Conservation (phyloP, 768 basidiomycete species). For the Auricularia auricula-judae region DNA sequence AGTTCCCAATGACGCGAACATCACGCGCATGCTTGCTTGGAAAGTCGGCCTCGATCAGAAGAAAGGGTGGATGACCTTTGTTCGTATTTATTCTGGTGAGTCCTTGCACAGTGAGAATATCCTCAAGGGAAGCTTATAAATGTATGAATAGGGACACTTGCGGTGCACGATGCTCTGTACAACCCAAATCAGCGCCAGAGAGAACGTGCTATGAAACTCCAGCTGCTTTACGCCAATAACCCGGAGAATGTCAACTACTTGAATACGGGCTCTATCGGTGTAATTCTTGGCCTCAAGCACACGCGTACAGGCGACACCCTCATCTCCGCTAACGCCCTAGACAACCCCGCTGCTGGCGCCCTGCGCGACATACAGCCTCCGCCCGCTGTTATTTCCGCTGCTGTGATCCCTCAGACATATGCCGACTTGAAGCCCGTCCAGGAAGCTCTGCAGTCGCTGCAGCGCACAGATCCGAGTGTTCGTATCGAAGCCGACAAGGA, state of each 20-base stretch:
- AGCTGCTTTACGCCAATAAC: slow-evolving; percentile 70
- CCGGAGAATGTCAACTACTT: slow-evolving; percentile 67
- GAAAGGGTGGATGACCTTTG: slow-evolving; percentile 88
- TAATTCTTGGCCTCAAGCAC: slow-evolving; percentile 69
- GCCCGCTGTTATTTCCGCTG: slow-evolving; percentile 75
- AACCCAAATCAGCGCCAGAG: slow-evolving; percentile 59
- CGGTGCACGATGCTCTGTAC: slow-evolving; percentile 43
- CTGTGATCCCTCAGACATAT: slow-evolving; percentile 70
- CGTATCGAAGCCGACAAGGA: slow-evolving; percentile 63
- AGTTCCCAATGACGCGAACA: slow-evolving; percentile 22
- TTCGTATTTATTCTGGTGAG: slow-evolving; percentile 78
- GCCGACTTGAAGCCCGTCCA: slow-evolving; percentile 70
- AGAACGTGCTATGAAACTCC: slow-evolving; percentile 64
- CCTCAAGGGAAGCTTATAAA: not conserved
- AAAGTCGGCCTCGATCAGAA: slow-evolving; percentile 79
- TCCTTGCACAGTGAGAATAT: slow-evolving; percentile 6
- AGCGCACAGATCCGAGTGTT: slow-evolving; percentile 85
- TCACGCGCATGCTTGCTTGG: slow-evolving; percentile 64
- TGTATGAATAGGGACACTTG: slow-evolving; percentile 48
- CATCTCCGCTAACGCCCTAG: slow-evolving; percentile 37
- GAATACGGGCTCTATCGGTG: slow-evolving; percentile 74
- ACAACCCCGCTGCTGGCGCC: slow-evolving; percentile 6
- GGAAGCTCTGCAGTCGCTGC: slow-evolving; percentile 56
- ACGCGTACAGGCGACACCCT: slow-evolving; percentile 86
- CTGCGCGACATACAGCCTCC: slow-evolving; percentile 63